A percentile compares a stretch with the other conserved stretches of the same genome.
These are phyloP conservation scores for Gorgonomyces haynaldii DNA, from an alignment of 192 early-diverging fungal species.

Conservation along the genomic window DNA sequence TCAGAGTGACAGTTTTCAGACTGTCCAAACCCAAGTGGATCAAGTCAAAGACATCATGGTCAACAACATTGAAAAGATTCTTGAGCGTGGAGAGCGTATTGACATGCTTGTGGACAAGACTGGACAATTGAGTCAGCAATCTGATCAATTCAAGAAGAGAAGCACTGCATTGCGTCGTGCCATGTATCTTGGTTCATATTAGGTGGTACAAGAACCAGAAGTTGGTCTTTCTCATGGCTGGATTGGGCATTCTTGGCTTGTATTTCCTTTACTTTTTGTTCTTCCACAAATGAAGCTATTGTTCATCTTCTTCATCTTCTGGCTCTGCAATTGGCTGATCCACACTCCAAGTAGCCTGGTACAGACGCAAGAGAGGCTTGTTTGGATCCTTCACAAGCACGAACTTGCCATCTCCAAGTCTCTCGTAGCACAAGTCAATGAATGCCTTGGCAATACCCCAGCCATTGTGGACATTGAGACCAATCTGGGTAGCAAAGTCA, in stretches of 20 bases:
- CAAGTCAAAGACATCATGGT: conserved; percentile 93
- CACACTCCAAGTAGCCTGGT: not conserved
- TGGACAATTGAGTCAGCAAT: conserved; percentile 71
- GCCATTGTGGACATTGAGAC: conserved; percentile 67
- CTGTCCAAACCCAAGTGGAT: conserved; percentile 82
- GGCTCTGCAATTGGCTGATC: not conserved
- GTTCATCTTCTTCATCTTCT: conserved; percentile 1
- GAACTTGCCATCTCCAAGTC: conserved; percentile 84
- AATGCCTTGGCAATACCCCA: conserved; percentile 97
- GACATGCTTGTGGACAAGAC: conserved; percentile 87
- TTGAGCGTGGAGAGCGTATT: conserved; percentile 80
- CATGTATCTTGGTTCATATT: too few species aligned
- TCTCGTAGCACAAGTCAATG: conserved; percentile 70
- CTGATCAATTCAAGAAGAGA: conserved; percentile 82
- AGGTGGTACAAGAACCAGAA: conserved; percentile 96
- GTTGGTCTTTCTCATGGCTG: conserved; percentile 57
- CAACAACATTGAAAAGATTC: conserved; percentile 82
- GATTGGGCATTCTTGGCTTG: conserved; percentile 50
- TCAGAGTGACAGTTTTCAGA: conserved; percentile 59
- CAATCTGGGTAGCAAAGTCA: conserved; percentile 86
- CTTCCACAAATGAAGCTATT: too few species aligned
- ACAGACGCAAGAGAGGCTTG: conserved; percentile 35
- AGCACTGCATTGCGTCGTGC: conserved; percentile 69
- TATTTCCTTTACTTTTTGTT: too few species aligned
- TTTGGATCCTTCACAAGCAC: conserved; percentile 94